These are phyloP conservation scores for Phytophthora palmivora DNA, from an alignment of 352 stramenopile species.

Conservation along the genomic window DNA sequence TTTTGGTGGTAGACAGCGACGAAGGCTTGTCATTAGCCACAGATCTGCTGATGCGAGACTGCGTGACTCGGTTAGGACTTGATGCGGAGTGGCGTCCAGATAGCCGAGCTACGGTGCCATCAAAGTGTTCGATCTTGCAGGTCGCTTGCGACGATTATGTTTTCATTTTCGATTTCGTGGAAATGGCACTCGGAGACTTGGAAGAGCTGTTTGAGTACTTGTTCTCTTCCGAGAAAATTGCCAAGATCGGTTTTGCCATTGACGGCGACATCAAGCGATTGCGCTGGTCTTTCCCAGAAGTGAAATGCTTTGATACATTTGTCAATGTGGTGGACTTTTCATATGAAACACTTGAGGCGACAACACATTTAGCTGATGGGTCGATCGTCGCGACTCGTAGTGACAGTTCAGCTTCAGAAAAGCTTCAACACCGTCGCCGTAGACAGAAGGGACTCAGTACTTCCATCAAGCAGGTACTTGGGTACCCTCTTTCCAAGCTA, in stretches of 20 bases:
- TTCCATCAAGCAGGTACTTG: constrained; percentile 61
- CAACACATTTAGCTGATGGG: constrained; percentile 37
- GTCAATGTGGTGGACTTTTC: constrained; percentile 73
- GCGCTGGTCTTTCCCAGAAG: constrained; percentile 75
- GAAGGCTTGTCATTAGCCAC: constrained; percentile 57
- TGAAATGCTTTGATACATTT: constrained; percentile 68
- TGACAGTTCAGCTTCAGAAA: constrained; percentile 9
- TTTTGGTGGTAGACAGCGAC: constrained; percentile 70
- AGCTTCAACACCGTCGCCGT: constrained; percentile 40
- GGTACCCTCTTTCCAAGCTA: constrained; percentile 64
- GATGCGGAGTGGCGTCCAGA: constrained; percentile 80
- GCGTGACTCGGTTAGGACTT: constrained; percentile 53
- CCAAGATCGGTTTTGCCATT: constrained; percentile 74
- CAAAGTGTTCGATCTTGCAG: constrained; percentile 73
- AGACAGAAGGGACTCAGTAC: constrained; percentile 63
- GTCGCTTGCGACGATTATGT: constrained; percentile 69
- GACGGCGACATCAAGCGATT: constrained; percentile 72
- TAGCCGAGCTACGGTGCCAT: constrained; percentile 46
- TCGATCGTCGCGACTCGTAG: constrained; percentile 19
- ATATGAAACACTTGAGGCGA: constrained; percentile 41
- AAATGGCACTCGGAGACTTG: constrained; percentile 60
- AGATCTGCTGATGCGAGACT: constrained; percentile 51
- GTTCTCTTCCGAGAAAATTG: constrained; percentile 53
- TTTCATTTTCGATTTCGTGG: constrained; percentile 75
- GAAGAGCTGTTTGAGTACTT: constrained; percentile 73